Evolutionary conservation across 164 flowering plant species (phyloP), one percentile per base, ranked within the genome.

Genomic region (Stephania yunnanensis): DNA sequence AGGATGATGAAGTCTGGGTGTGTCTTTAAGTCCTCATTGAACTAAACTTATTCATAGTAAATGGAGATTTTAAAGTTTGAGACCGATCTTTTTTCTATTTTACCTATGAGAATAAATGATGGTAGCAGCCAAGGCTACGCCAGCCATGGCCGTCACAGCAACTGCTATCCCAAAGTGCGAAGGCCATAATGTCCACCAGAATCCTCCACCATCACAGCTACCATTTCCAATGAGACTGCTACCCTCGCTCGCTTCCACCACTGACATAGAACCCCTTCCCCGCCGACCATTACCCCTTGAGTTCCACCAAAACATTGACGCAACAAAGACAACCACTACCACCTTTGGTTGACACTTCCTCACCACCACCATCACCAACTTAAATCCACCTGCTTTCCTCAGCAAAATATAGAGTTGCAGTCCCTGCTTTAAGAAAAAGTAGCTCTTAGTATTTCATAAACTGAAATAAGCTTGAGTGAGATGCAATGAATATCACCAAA

Each of bases 81-180:
- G 13, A 46, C 13, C 4, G 6, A 19, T 15, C 6, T 58, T 6
- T 67, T 69, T 15, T 42, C 10, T 15, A 10, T 1, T 10, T 88
- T 87, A 92, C 92, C 95, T 88, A 81, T 81, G 71, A 72, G 89
- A 74, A 86, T 80, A 87, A 78, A 91, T 68, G 50, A 76, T 2
- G 63, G 92, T 85, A 75, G 88, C 91, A 79, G 87, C 89, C 84
- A 90, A 76, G 82, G 94, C 91, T 50, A 87, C 72, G 30, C 92
- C 92, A 67, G 97, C 94, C 85, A 90, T 78, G 87, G 91, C 93
- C 81, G 97, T 90, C 84, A 89, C 76, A 73, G 89, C 87, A 80
- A 89, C 71, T 72, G 90, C 92, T 75, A 86, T 48, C 29, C 82
- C 84, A 31, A 79, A 84, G 80, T 82, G 69, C 11, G 78, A 78